These are phyloP conservation scores for Populus simonii DNA, from an alignment of 345 rosid genomes.

Conservation along the genomic window DNA sequence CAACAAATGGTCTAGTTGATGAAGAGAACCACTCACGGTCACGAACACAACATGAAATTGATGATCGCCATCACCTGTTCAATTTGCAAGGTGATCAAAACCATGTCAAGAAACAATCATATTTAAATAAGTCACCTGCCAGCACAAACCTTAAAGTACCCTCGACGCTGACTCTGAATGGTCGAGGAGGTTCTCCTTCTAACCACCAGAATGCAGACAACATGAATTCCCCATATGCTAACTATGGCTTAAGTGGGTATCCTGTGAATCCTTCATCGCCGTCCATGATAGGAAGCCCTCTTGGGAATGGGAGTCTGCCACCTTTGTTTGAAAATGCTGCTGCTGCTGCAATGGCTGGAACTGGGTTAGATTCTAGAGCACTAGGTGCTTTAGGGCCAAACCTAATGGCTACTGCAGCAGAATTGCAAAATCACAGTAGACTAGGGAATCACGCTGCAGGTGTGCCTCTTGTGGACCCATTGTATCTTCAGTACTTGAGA, in stretches of 20 bases:
- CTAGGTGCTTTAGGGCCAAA: constrained; percentile 40
- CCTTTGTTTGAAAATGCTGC: constrained; percentile 51
- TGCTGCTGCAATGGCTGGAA: constrained; percentile 51
- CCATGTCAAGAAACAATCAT: constrained; percentile 22
- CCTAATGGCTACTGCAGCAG: constrained; percentile 45
- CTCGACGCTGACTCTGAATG: constrained; percentile 32
- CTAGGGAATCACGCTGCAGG: constrained; percentile 39
- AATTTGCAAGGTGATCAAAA: constrained; percentile 35
- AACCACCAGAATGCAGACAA: constrained; percentile 31
- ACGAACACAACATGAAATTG: constrained; percentile 29
- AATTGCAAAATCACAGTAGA: constrained; percentile 40
- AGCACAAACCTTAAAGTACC: constrained; percentile 39
- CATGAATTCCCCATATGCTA: constrained; percentile 40
- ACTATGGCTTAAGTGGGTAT: constrained; percentile 42
- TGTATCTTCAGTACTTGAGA: constrained; percentile 45
- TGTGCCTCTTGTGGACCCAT: constrained; percentile 40
- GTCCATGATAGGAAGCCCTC: constrained; percentile 41
- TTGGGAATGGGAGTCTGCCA: constrained; percentile 46
- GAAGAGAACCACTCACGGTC: constrained; percentile 37
- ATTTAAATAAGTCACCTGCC: constrained; percentile 24
- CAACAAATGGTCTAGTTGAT: constrained; percentile 32
- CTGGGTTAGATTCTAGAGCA: constrained; percentile 44
- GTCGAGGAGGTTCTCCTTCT: constrained; percentile 41
- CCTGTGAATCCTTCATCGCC: constrained; percentile 44
- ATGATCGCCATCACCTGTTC: constrained; percentile 37